phyloP scores from a whole-genome alignment of 2,329 filamentous ascomycete species.

The Colletotrichum simmondsii region DNA sequence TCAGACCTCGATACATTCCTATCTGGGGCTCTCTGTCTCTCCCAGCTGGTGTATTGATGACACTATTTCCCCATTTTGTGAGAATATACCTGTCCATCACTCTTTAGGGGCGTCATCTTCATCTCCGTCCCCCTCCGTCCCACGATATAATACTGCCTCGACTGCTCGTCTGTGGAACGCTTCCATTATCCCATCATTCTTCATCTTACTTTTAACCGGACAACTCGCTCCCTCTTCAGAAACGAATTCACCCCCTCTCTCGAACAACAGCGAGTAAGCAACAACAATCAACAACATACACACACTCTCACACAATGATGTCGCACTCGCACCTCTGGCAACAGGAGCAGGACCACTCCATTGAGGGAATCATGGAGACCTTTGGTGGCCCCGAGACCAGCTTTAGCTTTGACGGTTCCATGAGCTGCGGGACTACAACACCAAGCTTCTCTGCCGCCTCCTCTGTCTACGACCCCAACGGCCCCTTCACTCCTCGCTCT shows the following conservation, averaged over 20 bases:
- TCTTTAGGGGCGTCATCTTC: slow-evolving; percentile 40
- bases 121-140: slow-evolving; percentile 47
- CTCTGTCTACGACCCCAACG: slow-evolving; percentile 55
- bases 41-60: slow-evolving; percentile 36
- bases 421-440: slow-evolving; percentile 33
- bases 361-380: slow-evolving; percentile 34
- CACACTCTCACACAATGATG: slow-evolving; percentile 25
- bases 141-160: slow-evolving; percentile 54
- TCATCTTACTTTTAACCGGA: slow-evolving; percentile 30
- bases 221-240: slow-evolving; percentile 34
- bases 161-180: slow-evolving; percentile 45
- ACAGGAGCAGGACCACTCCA: slow-evolving; percentile 31
- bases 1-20: slow-evolving; percentile 45
- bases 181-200: slow-evolving; percentile 37
- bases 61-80: slow-evolving; percentile 35
- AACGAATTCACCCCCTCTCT: slow-evolving; percentile 27
- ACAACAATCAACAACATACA: slow-evolving; percentile 26
- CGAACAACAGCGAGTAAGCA: slow-evolving; percentile 19
- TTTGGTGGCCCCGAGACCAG: slow-evolving; percentile 29
- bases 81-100: slow-evolving; percentile 29
- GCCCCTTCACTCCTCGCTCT: slow-evolving; percentile 56
- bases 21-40: slow-evolving; percentile 49
- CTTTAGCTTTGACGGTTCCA: slow-evolving; percentile 33
- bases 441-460: slow-evolving; percentile 42
- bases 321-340: slow-evolving; percentile 31